Percentiles rank a stretch among this genome's conserved stretches.
phyloP scores from a whole-genome alignment of 2,329 filamentous ascomycete genomes.

The Neofusicoccum parvum region DNA sequence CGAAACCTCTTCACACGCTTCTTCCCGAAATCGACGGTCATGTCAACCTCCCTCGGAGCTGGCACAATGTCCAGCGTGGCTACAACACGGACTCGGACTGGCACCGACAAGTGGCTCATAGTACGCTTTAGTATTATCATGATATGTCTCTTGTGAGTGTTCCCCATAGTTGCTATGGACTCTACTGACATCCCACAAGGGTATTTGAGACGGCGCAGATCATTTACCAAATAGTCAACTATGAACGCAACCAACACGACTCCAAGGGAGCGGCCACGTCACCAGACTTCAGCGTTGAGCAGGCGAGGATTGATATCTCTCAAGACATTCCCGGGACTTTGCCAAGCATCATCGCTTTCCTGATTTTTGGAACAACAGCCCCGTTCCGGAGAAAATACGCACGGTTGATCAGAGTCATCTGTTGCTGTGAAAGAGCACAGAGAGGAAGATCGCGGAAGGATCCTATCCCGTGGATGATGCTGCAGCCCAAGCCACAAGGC shows the following conservation, averaged over 20 bases:
- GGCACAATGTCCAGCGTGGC: not conserved
- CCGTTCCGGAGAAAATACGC: constrained; percentile 9
- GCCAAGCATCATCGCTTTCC: constrained; percentile 11
- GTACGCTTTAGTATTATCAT: constrained; percentile 19
- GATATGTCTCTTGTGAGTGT: constrained; percentile 17
- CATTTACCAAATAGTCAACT: constrained; percentile 14
- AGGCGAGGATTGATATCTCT: constrained; percentile 5
- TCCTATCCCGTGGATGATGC: constrained; percentile 5
- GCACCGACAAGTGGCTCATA: constrained; percentile 19
- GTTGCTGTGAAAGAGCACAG: not conserved
- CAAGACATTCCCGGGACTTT: constrained; percentile 3
- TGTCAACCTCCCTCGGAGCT: not conserved
- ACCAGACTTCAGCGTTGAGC: constrained; percentile 13
- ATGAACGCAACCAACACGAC: constrained; percentile 3
- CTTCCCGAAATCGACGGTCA: not conserved
- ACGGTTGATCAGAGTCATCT: not conserved
- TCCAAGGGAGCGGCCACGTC: not conserved
- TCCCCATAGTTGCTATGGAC: too few relatives aligned
- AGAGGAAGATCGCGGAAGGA: not conserved
- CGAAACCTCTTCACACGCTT: constrained; percentile 13
- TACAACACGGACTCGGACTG: not conserved
- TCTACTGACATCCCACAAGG: not conserved
- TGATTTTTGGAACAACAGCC: constrained; percentile 17
- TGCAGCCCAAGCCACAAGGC: not conserved
- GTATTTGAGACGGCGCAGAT: constrained; percentile 19